A percentile compares a stretch with the other conserved stretches of the same genome.
Conservation (phyloP, 371 early-diverging fungal species). For the Cladochytrium tenue region DNA sequence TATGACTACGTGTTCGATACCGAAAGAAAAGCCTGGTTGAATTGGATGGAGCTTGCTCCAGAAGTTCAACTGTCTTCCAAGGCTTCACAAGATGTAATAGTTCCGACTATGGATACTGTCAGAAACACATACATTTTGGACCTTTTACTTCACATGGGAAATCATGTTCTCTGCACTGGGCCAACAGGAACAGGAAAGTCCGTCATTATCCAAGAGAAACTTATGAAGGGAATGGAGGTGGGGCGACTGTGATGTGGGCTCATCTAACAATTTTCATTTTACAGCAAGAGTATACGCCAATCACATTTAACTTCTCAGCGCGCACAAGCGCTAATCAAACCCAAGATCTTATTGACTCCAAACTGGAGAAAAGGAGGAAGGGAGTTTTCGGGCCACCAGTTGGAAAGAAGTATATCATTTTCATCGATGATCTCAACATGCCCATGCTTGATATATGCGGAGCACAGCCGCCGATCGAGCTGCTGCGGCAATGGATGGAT, state of each 20-base stretch:
- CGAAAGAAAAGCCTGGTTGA: slow-evolving; percentile 44
- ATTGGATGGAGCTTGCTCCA: slow-evolving; percentile 49
- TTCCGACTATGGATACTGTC: slow-evolving; percentile 61
- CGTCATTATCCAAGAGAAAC: slow-evolving; percentile 52
- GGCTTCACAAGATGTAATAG: slow-evolving; percentile 42
- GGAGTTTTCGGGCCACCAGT: slow-evolving; percentile 64
- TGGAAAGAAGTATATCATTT: slow-evolving; percentile 53
- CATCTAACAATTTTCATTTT: no score
- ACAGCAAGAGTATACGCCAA: slow-evolving; percentile 36
- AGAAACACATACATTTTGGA: slow-evolving; percentile 54
- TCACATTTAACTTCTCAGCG: slow-evolving; percentile 61
- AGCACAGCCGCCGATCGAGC: slow-evolving; percentile 63
- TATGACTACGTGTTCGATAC: slow-evolving; percentile 50
- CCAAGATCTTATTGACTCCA: slow-evolving; percentile 59
- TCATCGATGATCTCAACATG: slow-evolving; percentile 66
- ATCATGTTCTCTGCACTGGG: slow-evolving; percentile 54
- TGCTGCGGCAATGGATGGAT: slow-evolving; percentile 64
- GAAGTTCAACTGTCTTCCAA: slow-evolving; percentile 32
- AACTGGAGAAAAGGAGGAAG: slow-evolving; percentile 60
- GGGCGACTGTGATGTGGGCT: no score
- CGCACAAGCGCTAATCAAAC: slow-evolving; percentile 60
- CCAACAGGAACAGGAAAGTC: slow-evolving; percentile 65
- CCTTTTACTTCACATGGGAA: slow-evolving; percentile 45
- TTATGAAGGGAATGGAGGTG: slow-evolving; percentile 48
- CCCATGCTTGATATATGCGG: slow-evolving; percentile 58